Base-by-base conservation (phyloP, 75 land plant species). In the Chamaecyparis obtusa region DNA sequence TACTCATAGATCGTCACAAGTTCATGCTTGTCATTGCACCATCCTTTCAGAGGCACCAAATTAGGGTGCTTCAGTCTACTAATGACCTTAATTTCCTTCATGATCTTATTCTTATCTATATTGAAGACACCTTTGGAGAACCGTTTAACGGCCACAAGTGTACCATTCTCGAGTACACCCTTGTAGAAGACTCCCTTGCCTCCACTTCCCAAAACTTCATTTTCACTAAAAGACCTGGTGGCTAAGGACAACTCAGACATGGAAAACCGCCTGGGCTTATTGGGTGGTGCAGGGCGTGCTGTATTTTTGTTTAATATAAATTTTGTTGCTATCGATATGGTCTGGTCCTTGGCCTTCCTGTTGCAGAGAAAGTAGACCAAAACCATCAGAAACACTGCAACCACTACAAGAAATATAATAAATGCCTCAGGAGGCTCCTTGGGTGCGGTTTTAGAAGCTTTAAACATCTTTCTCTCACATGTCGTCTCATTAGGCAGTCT, bases 11-110 rank as follows among this genome's bases (percentile, higher is more conserved):
- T 84, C 48, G 88, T 84, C 30, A 90, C 83, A 33, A 44, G 81
- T 83, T 88, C 89, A 72, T 54, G 37, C 3, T 75, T 85, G 75
- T 91, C 92, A 46, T 55, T 46, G 83, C 92, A 92, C 92, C 94
- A 94, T 17, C 95, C 95, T 74, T 87, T 79, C 51, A 94, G 86
- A 10, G 86, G 86, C n/a, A 93, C 91, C 71, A 93, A 56, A 54
- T 94, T 94, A 36, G 95, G 95, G 84, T 94, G 95, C 30, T 89
- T 87, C 79, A 94, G 54, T 55, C 84, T 82, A 84, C 92, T 78
- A 33, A 94, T 75, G 1, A 48, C 51, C 33, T 64, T 71, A 30
- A 91, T 71, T 67, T 91, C 92, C 84, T 91, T 91, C 49, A 74
- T 30, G 16, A 91, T 2, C 46, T 83, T 71, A 67, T 83, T 79